Evolutionary conservation across 108 stramenopile species (phyloP).

Genomic region (Cylindrotheca closterium): DNA sequence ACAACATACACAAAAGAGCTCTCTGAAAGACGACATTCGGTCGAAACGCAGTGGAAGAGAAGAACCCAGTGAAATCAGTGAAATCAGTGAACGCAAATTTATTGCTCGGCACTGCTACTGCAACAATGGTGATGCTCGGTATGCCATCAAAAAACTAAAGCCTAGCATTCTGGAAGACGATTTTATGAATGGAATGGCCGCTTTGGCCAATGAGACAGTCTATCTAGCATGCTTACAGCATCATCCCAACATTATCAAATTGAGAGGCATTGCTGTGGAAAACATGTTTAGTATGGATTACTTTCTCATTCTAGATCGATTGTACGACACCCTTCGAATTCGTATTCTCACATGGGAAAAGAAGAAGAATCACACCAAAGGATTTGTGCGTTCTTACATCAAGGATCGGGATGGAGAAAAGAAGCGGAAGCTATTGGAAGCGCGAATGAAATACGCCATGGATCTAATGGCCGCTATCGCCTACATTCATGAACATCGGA

Average conservation of each 20-base stretch:
- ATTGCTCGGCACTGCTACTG: conserved; percentile 23
- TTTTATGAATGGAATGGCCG: conserved; percentile 11
- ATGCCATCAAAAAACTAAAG: conserved; percentile 28
- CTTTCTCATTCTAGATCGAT: conserved; percentile 12
- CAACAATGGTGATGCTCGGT: conserved; percentile 17
- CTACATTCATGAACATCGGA: conserved; percentile 14
- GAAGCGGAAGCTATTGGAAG: not conserved
- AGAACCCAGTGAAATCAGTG: not conserved
- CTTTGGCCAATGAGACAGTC: conserved; percentile 23
- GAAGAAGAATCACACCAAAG: not conserved
- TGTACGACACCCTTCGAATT: not conserved
- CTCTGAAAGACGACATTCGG: not conserved
- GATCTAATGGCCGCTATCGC: conserved; percentile 21
- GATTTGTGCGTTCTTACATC: not conserved
- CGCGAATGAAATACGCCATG: not conserved
- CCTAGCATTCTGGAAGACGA: not conserved
- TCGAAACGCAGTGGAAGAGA: too few species aligned
- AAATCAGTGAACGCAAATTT: conserved; percentile 10
- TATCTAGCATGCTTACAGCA: conserved; percentile 19
- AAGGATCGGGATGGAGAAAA: not conserved
- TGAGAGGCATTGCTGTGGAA: conserved; percentile 15
- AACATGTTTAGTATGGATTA: conserved; percentile 3
- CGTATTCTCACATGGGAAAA: conserved; percentile 36
- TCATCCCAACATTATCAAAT: conserved; percentile 38
- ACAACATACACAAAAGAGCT: not conserved